A percentile compares a stretch with the other conserved stretches of the same genome.
phyloP scores from a whole-genome alignment of 1,139 yeast genomes.

The Blastobotrys proliferans region DNA sequence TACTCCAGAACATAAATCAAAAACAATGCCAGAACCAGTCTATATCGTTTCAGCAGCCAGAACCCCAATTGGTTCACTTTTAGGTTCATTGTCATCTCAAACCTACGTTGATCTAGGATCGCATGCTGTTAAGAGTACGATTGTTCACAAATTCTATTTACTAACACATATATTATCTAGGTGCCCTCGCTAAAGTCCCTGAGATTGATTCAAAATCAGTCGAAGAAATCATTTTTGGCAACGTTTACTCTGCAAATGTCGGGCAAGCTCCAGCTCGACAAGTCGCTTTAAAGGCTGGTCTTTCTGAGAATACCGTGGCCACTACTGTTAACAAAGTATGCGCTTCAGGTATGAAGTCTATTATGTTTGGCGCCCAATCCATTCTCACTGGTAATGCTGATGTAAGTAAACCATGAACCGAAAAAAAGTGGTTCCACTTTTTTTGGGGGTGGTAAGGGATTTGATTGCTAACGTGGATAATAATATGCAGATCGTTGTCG shows the following conservation, averaged over 20 bases:
- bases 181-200: constrained; percentile 81
- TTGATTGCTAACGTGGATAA: not conserved
- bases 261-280: constrained; percentile 99
- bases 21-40: constrained; percentile 42
- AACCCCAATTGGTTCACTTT: constrained; percentile 94
- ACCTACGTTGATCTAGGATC: constrained; percentile 84
- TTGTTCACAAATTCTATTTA: not conserved
- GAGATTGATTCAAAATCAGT: constrained; percentile 68
- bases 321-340: constrained; percentile 95
- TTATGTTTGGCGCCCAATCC: constrained; percentile 85
- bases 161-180: constrained; percentile 23
- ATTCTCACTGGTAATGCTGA: constrained; percentile 88
- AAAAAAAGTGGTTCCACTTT: not conserved
- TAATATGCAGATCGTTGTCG: constrained; percentile 57
- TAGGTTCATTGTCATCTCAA: constrained; percentile 72
- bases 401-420: constrained; percentile 14
- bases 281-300: constrained; percentile 88
- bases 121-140: constrained; percentile 65
- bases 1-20: not conserved
- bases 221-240: constrained; percentile 90
- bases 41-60: constrained; percentile 89
- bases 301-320: constrained; percentile 72
- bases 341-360: constrained; percentile 93
- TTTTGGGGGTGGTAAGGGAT: not conserved
- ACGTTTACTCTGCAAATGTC: constrained; percentile 85